phyloP scores from a whole-genome alignment of 2,329 filamentous ascomycete species.

The Pseudogymnoascus sp. region DNA sequence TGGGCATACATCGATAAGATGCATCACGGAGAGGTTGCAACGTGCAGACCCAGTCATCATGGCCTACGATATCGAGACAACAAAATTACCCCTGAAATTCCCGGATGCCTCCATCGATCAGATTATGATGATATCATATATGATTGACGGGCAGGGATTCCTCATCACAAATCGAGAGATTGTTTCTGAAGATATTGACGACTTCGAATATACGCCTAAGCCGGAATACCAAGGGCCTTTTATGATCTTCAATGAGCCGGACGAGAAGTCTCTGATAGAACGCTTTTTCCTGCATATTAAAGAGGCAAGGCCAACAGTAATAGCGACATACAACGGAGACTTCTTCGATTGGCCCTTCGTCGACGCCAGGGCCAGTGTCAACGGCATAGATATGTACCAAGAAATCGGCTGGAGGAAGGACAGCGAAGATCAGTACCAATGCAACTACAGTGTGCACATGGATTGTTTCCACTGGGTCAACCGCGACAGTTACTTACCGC shows the following conservation, averaged over 20 bases:
- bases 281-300: slow-evolving; percentile 95
- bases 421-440: slow-evolving; percentile 92
- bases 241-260: slow-evolving; percentile 95
- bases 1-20: slow-evolving; percentile 72
- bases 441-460: slow-evolving; percentile 94
- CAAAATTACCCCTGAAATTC: slow-evolving; percentile 91
- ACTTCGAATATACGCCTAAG: slow-evolving; percentile 97
- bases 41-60: slow-evolving; percentile 95
- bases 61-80: slow-evolving; percentile 98
- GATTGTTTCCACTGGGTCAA: slow-evolving; percentile 99
- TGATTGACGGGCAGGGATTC: slow-evolving; percentile 98
- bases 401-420: slow-evolving; percentile 97
- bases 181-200: slow-evolving; percentile 91
- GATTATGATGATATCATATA: slow-evolving; percentile 99
- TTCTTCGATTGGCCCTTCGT: slow-evolving; percentile 99
- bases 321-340: slow-evolving; percentile 99
- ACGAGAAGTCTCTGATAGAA: slow-evolving; percentile 81
- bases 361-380: slow-evolving; percentile 82
- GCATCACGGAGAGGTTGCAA: slow-evolving; percentile 78
- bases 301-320: slow-evolving; percentile 87
- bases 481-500: slow-evolving; percentile 93
- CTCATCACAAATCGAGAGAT: slow-evolving; percentile 97
- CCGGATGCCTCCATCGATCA: slow-evolving; percentile 91
- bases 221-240: slow-evolving; percentile 93
- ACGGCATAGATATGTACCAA: slow-evolving; percentile 98